A percentile compares a stretch with the other conserved stretches of the same genome.
Evolutionary conservation across 73 alveolate species (phyloP).

Genomic region (Tetrahymena borealis): DNA sequence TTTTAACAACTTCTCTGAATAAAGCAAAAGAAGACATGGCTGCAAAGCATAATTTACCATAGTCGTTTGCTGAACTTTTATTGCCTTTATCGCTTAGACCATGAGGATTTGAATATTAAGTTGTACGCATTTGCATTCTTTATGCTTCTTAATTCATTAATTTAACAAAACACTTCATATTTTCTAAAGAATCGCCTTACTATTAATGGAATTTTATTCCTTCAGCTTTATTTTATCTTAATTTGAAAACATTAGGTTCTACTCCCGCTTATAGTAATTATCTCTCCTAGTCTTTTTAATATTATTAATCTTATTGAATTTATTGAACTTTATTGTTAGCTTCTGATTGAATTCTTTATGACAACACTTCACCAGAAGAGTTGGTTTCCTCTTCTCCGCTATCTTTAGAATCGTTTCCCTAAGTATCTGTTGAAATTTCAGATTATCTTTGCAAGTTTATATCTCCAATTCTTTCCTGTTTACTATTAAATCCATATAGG

Average conservation of each 20-base stretch:
- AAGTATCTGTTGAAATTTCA: neutral
- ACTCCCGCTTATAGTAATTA: too few relatives aligned
- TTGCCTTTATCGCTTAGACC: slow-evolving; percentile 65
- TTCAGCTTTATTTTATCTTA: slow-evolving; percentile 4
- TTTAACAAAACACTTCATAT: slow-evolving; percentile 49
- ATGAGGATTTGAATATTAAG: slow-evolving; percentile 75
- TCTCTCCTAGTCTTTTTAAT: too few relatives aligned
- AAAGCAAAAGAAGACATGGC: slow-evolving; percentile 48
- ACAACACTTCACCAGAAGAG: neutral
- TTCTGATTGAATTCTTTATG: slow-evolving; percentile 47
- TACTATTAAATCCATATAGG: neutral
- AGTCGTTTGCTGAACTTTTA: slow-evolving; percentile 61
- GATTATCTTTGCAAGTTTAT: neutral
- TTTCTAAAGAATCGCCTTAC: neutral
- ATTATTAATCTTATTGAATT: slow-evolving; percentile 11
- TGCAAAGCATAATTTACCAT: slow-evolving; percentile 58
- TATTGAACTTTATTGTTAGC: slow-evolving; percentile 34
- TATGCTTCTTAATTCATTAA: slow-evolving; percentile 73
- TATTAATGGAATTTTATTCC: slow-evolving; percentile 36
- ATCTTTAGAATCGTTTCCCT: neutral
- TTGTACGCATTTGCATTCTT: slow-evolving; percentile 56
- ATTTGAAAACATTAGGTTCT: too few relatives aligned
- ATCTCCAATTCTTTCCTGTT: neutral
- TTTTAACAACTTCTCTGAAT: slow-evolving; percentile 28
- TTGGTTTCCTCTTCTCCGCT: neutral